Percentiles rank a stretch among this genome's conserved stretches.
Conservation (phyloP, 2,329 filamentous ascomycete genomes). For the Trichothecium roseum region DNA sequence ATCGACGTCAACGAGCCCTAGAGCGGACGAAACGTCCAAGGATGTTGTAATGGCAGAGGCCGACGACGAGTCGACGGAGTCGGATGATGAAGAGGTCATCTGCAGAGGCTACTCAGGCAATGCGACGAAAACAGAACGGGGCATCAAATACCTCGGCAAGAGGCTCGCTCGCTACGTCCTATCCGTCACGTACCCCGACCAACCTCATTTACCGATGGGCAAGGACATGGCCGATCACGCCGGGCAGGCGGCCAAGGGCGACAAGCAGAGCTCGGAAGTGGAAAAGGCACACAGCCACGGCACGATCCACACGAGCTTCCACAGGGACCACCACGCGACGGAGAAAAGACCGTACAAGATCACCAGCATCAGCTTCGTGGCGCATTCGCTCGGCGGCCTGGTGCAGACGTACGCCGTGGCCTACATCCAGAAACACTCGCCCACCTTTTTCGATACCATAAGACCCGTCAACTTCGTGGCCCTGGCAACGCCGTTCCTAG, state of each 20-base stretch:
- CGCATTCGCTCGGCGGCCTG: slow-evolving; percentile 81
- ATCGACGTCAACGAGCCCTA: background rate
- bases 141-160: slow-evolving; percentile 95
- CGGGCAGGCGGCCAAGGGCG: slow-evolving; percentile 18
- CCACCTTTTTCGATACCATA: slow-evolving; percentile 78
- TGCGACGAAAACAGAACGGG: slow-evolving; percentile 80
- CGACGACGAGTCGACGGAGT: slow-evolving; percentile 37
- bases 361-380: slow-evolving; percentile 91
- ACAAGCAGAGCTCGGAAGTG: slow-evolving; percentile 33
- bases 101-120: slow-evolving; percentile 87
- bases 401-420: slow-evolving; percentile 91
- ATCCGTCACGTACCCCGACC: slow-evolving; percentile 84
- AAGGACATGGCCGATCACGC: slow-evolving; percentile 28
- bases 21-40: background rate
- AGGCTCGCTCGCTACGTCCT: slow-evolving; percentile 85
- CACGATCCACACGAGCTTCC: slow-evolving; percentile 43
- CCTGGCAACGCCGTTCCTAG: slow-evolving; percentile 78
- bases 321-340: slow-evolving; percentile 40
- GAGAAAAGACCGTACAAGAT: slow-evolving; percentile 61
- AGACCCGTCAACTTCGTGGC: slow-evolving; percentile 84
- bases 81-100: slow-evolving; percentile 75
- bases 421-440: slow-evolving; percentile 94
- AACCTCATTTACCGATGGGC: slow-evolving; percentile 65
- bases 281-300: slow-evolving; percentile 50
- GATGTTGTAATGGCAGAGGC: slow-evolving; percentile 15